phyloP scores from a whole-genome alignment of 495 filamentous ascomycete species.

The Baudoinia panamericana region DNA sequence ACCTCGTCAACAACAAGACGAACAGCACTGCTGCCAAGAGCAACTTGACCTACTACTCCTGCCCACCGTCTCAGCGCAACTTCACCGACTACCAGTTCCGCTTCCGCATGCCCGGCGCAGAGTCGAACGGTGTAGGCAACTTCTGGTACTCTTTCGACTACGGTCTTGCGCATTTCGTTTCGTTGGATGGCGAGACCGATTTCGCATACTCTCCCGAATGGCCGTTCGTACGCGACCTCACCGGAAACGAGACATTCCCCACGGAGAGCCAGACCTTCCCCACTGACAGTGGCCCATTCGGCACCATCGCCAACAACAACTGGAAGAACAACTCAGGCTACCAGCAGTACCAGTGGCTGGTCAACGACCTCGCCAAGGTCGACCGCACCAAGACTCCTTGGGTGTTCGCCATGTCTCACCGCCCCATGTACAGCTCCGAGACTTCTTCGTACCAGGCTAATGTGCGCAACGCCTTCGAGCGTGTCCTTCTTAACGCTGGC shows the following conservation, averaged over 20 bases:
- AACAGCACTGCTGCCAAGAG: slow-evolving; percentile 24
- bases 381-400: slow-evolving; percentile 38
- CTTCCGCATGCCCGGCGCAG: slow-evolving; percentile 20
- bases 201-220: slow-evolving; percentile 12
- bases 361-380: slow-evolving; percentile 16
- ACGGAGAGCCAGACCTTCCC: slow-evolving; percentile 33
- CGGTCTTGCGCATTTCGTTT: slow-evolving; percentile 20
- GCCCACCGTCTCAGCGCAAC: slow-evolving; percentile 30
- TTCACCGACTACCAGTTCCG: slow-evolving; percentile 18
- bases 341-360: slow-evolving; percentile 18
- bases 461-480: slow-evolving; percentile 33
- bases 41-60: slow-evolving; percentile 36
- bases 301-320: slow-evolving; percentile 28
- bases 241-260: slow-evolving; percentile 24
- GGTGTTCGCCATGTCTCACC: slow-evolving; percentile 46
- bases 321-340: slow-evolving; percentile 29
- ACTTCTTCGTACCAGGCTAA: slow-evolving; percentile 18
- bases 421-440: slow-evolving; percentile 44
- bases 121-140: slow-evolving; percentile 12
- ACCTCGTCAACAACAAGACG: slow-evolving; percentile 29
- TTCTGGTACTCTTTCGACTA: slow-evolving; percentile 24
- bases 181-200: slow-evolving; percentile 19
- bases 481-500: slow-evolving; percentile 36
- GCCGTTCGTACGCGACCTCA: slow-evolving; percentile 7
- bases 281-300: slow-evolving; percentile 41